Conservation (phyloP, 139 green algal species). For the Chlamydomonas sp. region DNA sequence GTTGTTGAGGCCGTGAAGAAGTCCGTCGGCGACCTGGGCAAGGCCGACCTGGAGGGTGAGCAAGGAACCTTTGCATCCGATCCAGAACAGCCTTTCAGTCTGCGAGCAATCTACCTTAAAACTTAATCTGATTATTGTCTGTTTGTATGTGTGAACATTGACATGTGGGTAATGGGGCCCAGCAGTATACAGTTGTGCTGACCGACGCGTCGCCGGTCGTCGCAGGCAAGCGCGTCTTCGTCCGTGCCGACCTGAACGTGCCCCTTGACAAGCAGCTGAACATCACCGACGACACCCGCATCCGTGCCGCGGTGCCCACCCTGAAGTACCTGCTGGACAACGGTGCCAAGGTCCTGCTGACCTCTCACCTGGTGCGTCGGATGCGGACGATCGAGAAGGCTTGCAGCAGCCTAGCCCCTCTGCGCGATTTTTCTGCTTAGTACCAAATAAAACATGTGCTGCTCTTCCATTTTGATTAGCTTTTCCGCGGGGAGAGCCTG, state of each 20-base stretch:
- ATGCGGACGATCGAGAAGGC: too few species aligned
- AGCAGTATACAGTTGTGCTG: not conserved
- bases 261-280: constrained; percentile 92
- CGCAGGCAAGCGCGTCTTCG: constrained; percentile 49
- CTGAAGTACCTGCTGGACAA: constrained; percentile 97
- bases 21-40: constrained; percentile 90
- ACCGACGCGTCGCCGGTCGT: not conserved
- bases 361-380: constrained; percentile 88
- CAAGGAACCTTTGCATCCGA: not conserved
- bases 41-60: constrained; percentile 97
- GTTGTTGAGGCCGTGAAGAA: constrained; percentile 78
- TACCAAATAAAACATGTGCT: too few species aligned
- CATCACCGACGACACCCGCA: constrained; percentile 98
- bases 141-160: too few species aligned
- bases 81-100: constrained; percentile 49
- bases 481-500: too few species aligned
- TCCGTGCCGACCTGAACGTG: constrained; percentile 95
- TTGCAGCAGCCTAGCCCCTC: too few species aligned
- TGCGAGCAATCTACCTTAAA: constrained; percentile 41
- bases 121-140: too few species aligned
- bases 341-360: constrained; percentile 97
- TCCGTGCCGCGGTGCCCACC: constrained; percentile 96
- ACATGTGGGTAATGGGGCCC: too few species aligned
- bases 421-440: too few species aligned
- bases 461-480: too few species aligned